Conservation (phyloP, 768 basidiomycete species). For the Xerocomellus intermedius region DNA sequence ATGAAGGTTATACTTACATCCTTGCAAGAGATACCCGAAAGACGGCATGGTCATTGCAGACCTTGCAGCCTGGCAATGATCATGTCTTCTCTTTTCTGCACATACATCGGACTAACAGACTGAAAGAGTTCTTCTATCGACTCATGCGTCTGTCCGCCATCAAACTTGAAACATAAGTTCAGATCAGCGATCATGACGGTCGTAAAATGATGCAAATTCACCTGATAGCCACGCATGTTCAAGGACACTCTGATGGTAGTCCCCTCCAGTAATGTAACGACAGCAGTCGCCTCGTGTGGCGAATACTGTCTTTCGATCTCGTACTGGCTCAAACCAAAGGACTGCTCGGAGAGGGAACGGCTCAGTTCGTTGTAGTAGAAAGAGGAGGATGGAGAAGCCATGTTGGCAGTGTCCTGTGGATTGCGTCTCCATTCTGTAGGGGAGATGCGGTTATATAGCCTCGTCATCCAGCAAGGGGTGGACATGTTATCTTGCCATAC, state of each 20-base stretch:
- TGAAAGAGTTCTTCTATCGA: constrained; percentile 58
- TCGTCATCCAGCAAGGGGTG: constrained; percentile 25
- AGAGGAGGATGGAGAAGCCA: constrained; percentile 18
- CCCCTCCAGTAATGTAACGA: constrained; percentile 58
- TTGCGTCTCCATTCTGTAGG: constrained; percentile 20
- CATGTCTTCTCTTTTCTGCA: constrained; percentile 43
- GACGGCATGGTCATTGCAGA: constrained; percentile 28
- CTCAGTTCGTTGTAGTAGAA: constrained; percentile 49
- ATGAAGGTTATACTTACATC: constrained; percentile 8
- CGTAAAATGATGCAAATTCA: constrained; percentile 27
- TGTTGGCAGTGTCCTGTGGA: constrained; percentile 7
- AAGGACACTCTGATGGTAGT: constrained; percentile 45
- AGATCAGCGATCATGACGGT: constrained; percentile 8
- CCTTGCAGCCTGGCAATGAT: constrained; percentile 49
- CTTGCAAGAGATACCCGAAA: not conserved
- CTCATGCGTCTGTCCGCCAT: constrained; percentile 44
- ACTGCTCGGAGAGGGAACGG: constrained; percentile 55
- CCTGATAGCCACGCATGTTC: constrained; percentile 55
- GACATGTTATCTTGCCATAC: constrained; percentile 21
- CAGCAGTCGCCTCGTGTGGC: constrained; percentile 49
- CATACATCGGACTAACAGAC: constrained; percentile 54
- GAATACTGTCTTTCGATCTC: constrained; percentile 37
- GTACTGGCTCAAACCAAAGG: constrained; percentile 53
- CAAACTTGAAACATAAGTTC: constrained; percentile 20
- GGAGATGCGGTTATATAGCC: constrained; percentile 28